Conservation (phyloP, 352 stramenopile species). For the Globisporangium cystogenes region DNA sequence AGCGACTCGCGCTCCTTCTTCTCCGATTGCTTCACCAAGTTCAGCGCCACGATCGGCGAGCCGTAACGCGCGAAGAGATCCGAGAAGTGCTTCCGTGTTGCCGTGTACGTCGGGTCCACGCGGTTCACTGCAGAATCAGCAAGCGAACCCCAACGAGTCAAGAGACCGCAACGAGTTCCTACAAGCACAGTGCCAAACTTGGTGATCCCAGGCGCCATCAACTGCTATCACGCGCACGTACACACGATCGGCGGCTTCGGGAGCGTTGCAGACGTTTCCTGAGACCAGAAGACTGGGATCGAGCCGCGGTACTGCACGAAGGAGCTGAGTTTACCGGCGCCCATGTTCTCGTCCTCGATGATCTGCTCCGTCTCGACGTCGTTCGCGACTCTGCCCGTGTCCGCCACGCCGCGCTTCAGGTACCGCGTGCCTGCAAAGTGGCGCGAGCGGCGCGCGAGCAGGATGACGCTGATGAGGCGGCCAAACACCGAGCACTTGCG, state of each 20-base stretch:
- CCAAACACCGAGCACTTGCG: constrained; percentile 96
- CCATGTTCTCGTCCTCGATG: constrained; percentile 87
- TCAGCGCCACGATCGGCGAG: constrained; percentile 95
- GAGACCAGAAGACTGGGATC: constrained; percentile 99
- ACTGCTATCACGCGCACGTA: too few relatives aligned
- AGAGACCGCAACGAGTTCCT: background rate
- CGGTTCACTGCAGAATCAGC: constrained; percentile 75
- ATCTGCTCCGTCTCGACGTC: constrained; percentile 99
- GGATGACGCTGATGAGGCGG: constrained; percentile 91
- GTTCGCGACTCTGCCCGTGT: constrained; percentile 99
- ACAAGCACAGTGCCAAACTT: background rate
- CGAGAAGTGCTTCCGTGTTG: constrained; percentile 92
- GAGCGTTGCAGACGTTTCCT: constrained; percentile 97
- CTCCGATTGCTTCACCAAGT: constrained; percentile 98
- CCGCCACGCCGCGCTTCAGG: constrained; percentile 95
- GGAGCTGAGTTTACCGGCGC: constrained; percentile 91
- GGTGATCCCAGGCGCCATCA: too few relatives aligned
- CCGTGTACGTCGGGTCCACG: constrained; percentile 95
- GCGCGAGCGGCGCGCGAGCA: constrained; percentile 94
- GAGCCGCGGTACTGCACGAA: constrained; percentile 98
- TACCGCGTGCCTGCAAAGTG: constrained; percentile 99
- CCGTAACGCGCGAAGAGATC: constrained; percentile 97
- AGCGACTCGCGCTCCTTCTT: constrained; percentile 97
- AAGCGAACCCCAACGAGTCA: too few relatives aligned
- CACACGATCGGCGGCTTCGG: constrained; percentile 97